Base-by-base conservation (phyloP, 495 filamentous ascomycete species). In the Podospora australis region DNA sequence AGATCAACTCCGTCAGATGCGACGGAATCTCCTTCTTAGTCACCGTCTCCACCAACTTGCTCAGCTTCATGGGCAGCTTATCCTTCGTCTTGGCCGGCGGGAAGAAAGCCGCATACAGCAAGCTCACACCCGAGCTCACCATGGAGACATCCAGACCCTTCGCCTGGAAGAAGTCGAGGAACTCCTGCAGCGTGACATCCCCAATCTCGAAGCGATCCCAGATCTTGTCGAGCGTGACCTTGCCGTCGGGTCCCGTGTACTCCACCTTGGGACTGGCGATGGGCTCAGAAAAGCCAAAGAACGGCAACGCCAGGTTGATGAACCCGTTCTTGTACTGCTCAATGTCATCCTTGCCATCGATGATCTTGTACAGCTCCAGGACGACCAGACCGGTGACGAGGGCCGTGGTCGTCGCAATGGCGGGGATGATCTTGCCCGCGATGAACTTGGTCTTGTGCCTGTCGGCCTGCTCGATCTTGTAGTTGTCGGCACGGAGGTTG, bases 291-390 rank as follows among this genome's bases (percentile, higher is more conserved):
- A 97, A 99, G 16, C 90, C 91, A 52, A 97, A 90, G 78, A 97
- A 96, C 6, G 92, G 92, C 39, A 99, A 78, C 5, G 94, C 94
- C 48, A 99, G 74, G 72, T 99, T 99, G 65, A 97, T 71, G 64
- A 99, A 99, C 20, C 94, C 94, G 67, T 99, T 99, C 78, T 97
- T 97, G 78, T 91, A 99, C 58, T 96, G 87, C 67, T 96, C 91
- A 55, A 96, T 85, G 54, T 97, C 87, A 13, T 72, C 78, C 73
- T 99, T 95, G 56, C 90, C 92, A 65, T 96, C 94, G 32, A 97
- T 74, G 55, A 99, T 79, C 80, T 99, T 99, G 81, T 86, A 96
- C 23, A 97, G 73, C 73, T 99, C 94, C 29, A 97, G 72, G 41
- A 90, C 75, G 36, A 97, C 90, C 25, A 99, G 74, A 44, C 94